Base-by-base conservation (phyloP, 2,329 filamentous ascomycete genomes). In the Dothideomycetidae sp. region DNA sequence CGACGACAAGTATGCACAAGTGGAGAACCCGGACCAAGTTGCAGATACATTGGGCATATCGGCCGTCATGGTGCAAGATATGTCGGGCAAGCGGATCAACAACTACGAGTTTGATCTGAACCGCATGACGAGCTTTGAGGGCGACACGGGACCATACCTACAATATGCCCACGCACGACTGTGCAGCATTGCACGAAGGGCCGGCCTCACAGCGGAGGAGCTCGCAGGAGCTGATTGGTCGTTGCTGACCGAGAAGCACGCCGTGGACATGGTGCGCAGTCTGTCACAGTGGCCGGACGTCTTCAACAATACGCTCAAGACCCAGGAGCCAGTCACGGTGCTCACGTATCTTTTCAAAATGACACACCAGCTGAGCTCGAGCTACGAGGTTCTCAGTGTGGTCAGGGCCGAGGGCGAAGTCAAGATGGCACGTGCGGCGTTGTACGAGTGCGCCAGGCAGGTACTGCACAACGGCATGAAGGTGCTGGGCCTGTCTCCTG, bases 61-160 rank as follows among this genome's bases (percentile, higher is more conserved):
- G 46, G 80, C 81, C 53, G 88, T 96, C 54, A 96, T 96, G 85
- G 84, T 93, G 13, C 88, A 96, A 61, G 90, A 96, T 54, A 93
- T 96, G 84, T 81, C 74, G 47, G 90, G 88, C 57, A 96, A 94
- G 73, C 74, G 82, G 78, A 64, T 75, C 53, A 75, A 76, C 58
- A 70, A 72, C 50, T 76, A 80, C 57, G 64, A 70, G 40, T 86
- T 88, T 60, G 78, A 86, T 61, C 76, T 85, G 67, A 75, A 83
- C 42, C 70, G 73, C 46, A 86, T 90, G 79, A 81, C 75, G 5
- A 81, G 78, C 3, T 86, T 86, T 47, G 81, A 90, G 60, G 81
- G 81, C 29, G 81, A 88, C 56, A 90, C 82, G 2, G 83, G 83
- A 5, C 81, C 81, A 10, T 86, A 86, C 56, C 70, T 92, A 30